Evolutionary conservation across 2,329 filamentous ascomycete genomes (phyloP).

Genomic region (Clonostachys chloroleuca): DNA sequence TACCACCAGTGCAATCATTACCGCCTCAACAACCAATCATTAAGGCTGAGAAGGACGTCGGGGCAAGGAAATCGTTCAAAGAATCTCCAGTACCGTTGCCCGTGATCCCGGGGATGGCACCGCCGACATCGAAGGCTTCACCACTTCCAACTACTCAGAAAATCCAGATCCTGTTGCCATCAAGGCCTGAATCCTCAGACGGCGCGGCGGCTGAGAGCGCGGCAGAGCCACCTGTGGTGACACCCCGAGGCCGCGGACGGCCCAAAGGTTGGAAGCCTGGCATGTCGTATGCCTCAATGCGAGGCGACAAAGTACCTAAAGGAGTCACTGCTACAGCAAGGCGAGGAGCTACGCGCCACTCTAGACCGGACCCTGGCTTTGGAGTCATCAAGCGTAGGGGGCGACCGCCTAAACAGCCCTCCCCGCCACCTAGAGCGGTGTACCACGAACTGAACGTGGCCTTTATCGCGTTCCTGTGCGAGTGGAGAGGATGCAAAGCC

Average conservation of each 20-base stretch:
- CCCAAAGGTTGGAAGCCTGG: slow-evolving; percentile 38
- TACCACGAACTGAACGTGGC: slow-evolving; percentile 35
- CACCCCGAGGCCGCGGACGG: slow-evolving; percentile 9
- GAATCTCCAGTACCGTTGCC: too few species aligned
- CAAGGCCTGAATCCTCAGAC: too few species aligned
- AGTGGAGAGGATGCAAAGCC: slow-evolving; percentile 55
- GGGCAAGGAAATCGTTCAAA: too few species aligned
- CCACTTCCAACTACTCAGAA: too few species aligned
- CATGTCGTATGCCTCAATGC: slow-evolving; percentile 18
- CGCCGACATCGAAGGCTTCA: too few species aligned
- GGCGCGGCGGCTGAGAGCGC: too few species aligned
- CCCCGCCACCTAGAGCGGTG: slow-evolving; percentile 29
- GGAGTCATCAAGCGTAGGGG: slow-evolving; percentile 30
- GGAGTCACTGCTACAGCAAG: neutral
- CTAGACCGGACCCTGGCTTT: neutral
- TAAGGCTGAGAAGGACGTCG: too few species aligned
- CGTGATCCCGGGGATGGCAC: too few species aligned
- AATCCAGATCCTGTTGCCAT: too few species aligned
- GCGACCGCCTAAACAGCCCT: slow-evolving; percentile 31
- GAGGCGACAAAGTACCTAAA: slow-evolving; percentile 12
- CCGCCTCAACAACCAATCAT: too few species aligned
- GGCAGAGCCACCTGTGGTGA: too few species aligned
- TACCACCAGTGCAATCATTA: too few species aligned
- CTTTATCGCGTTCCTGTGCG: slow-evolving; percentile 51
- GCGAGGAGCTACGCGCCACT: slow-evolving; percentile 15